Percentiles rank a stretch among this genome's conserved stretches.
Evolutionary conservation across 345 rosid genomes (phyloP).

Genomic region (Mallotus nudiflorus): DNA sequence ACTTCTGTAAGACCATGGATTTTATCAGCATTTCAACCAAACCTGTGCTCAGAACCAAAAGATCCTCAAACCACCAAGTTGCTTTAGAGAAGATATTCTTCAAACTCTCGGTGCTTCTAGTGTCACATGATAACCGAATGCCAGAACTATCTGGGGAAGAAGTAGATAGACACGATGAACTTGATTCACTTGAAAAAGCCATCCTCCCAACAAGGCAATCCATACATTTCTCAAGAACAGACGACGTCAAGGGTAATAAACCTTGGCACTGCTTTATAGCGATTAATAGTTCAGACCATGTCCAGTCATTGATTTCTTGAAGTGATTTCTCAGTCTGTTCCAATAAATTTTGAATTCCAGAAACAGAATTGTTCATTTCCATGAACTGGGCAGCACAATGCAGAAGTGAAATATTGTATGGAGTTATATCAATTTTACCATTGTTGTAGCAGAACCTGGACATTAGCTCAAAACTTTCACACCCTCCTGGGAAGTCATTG

Average conservation of each 20-base stretch:
- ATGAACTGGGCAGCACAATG: constrained; percentile 72
- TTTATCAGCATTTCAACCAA: constrained; percentile 47
- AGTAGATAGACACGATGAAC: constrained; percentile 77
- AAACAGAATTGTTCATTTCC: constrained; percentile 54
- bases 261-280: constrained; percentile 68
- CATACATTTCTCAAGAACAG: constrained; percentile 48
- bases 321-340: constrained; percentile 65
- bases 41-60: constrained; percentile 40
- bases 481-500: constrained; percentile 85
- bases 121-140: constrained; percentile 71
- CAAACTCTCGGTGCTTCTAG: constrained; percentile 85
- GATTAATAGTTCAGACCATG: constrained; percentile 76
- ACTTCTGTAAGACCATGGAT: constrained; percentile 54
- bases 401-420: constrained; percentile 53
- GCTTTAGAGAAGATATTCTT: constrained; percentile 51
- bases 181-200: constrained; percentile 51
- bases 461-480: constrained; percentile 69
- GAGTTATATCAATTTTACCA: constrained; percentile 48
- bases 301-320: constrained; percentile 63
- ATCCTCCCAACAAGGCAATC: constrained; percentile 65
- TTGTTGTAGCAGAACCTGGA: constrained; percentile 79
- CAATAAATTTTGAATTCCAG: constrained; percentile 41
- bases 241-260: constrained; percentile 25
- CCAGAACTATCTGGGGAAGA: constrained; percentile 79
- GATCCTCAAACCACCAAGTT: constrained; percentile 92